Evolutionary conservation across 179 eudicot species (phyloP).

Genomic region (Heliamphora pulchella): DNA sequence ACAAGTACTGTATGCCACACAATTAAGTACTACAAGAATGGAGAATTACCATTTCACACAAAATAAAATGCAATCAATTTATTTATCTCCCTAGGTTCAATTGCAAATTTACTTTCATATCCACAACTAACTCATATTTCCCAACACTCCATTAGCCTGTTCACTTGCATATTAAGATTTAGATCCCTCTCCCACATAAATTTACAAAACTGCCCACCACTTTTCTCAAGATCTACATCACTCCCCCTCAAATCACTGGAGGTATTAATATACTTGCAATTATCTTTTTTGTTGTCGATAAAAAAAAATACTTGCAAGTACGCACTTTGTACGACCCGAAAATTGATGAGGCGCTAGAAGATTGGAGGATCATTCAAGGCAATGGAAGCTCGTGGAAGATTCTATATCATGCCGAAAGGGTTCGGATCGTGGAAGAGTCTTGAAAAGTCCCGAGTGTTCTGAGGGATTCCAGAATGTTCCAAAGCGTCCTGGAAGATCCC

Average conservation of each 20-base stretch:
- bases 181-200: not conserved
- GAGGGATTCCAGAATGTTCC: too few relatives aligned
- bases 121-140: constrained; percentile 6
- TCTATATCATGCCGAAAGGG: too few relatives aligned
- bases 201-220: not conserved
- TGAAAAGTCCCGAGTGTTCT: too few relatives aligned
- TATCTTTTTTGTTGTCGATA: too few relatives aligned
- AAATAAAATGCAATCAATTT: not conserved
- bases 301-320: too few relatives aligned
- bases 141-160: not conserved
- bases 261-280: not conserved
- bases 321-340: too few relatives aligned
- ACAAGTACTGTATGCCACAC: not conserved
- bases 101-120: not conserved
- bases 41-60: not conserved
- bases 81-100: not conserved
- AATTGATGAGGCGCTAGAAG: too few relatives aligned
- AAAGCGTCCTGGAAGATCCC: too few relatives aligned
- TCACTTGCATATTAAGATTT: constrained; percentile 1
- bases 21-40: not conserved
- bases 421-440: too few relatives aligned
- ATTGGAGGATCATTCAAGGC: too few relatives aligned
- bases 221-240: not conserved
- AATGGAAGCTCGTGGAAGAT: too few relatives aligned
- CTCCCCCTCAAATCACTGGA: not conserved